These are phyloP conservation scores for Globisporangium nodosum DNA, from an alignment of 352 stramenopile genomes.

Conservation along the genomic window DNA sequence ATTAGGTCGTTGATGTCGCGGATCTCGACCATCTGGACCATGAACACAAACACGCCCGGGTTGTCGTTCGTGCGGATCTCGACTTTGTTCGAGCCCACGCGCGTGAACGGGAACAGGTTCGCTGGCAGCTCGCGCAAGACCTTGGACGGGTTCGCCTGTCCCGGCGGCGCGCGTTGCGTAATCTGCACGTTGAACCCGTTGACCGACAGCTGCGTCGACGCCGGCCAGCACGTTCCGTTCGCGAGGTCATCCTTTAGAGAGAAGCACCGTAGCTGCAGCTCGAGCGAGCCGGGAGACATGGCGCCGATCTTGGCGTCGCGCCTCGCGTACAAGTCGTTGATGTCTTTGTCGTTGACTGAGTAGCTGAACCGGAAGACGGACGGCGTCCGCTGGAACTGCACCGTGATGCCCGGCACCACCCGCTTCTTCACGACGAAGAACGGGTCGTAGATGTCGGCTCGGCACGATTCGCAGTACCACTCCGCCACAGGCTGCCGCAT, in stretches of 20 bases:
- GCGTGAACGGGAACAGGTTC: slow-evolving; percentile 67
- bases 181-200: slow-evolving; percentile 71
- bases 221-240: slow-evolving; percentile 67
- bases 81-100: slow-evolving; percentile 65
- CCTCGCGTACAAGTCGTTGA: slow-evolving; percentile 64
- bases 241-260: slow-evolving; percentile 62
- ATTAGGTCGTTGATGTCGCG: slow-evolving; percentile 58
- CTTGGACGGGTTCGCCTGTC: slow-evolving; percentile 77
- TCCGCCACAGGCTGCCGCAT: slow-evolving; percentile 27
- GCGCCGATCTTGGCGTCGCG: slow-evolving; percentile 39
- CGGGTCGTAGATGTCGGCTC: slow-evolving; percentile 61
- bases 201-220: slow-evolving; percentile 54
- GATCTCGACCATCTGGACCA: slow-evolving; percentile 72
- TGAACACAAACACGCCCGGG: slow-evolving; percentile 51
- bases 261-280: slow-evolving; percentile 80
- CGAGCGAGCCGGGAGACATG: slow-evolving; percentile 55
- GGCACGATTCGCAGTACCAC: slow-evolving; percentile 75
- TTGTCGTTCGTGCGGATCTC: slow-evolving; percentile 72
- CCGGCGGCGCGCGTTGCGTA: slow-evolving; percentile 61
- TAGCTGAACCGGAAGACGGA: slow-evolving; percentile 59
- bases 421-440: slow-evolving; percentile 63
- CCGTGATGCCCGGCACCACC: slow-evolving; percentile 43
- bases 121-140: slow-evolving; percentile 68
- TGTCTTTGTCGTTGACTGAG: slow-evolving; percentile 59
- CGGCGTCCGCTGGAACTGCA: slow-evolving; percentile 53